Evolutionary conservation across 2,329 filamentous ascomycete genomes (phyloP).

Genomic region (Xylariaceae sp.): DNA sequence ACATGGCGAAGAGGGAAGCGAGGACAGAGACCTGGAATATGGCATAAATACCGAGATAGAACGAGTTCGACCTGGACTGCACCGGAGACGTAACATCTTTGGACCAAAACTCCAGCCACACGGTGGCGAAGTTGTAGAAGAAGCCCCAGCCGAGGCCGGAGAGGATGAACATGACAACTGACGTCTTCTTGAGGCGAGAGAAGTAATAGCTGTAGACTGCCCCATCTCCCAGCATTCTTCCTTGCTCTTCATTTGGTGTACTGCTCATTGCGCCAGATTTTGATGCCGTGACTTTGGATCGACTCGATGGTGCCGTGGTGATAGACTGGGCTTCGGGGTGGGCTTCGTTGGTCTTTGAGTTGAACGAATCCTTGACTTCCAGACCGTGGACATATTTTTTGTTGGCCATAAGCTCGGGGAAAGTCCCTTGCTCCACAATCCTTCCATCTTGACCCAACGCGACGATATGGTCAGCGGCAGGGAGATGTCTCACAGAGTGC

Average conservation of each 20-base stretch:
- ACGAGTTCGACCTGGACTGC: constrained; percentile 17
- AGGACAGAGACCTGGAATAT: constrained; percentile 14
- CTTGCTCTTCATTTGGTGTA: constrained; percentile 2
- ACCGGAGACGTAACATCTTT: constrained; percentile 7
- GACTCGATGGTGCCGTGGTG: background rate
- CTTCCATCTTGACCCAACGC: constrained; percentile 36
- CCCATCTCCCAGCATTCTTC: constrained; percentile 15
- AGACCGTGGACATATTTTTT: constrained; percentile 20
- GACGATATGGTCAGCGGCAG: constrained; percentile 42
- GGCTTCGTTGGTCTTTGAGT: constrained; percentile 7
- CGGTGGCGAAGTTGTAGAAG: constrained; percentile 17
- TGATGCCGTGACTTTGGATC: constrained; percentile 1
- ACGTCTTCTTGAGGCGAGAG: constrained; percentile 15
- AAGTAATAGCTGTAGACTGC: constrained; percentile 22
- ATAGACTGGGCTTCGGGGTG: background rate
- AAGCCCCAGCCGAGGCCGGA: constrained; percentile 12
- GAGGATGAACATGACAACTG: constrained; percentile 9
- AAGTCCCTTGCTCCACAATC: constrained; percentile 41
- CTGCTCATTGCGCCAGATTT: background rate
- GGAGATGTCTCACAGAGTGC: constrained; percentile 34
- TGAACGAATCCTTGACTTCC: constrained; percentile 10
- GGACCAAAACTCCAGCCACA: constrained; percentile 23
- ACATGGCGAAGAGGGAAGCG: constrained; percentile 13
- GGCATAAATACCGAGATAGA: constrained; percentile 21
- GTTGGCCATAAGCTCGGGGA: constrained; percentile 29